Evolutionary conservation across 2,329 filamentous ascomycete genomes (phyloP), one percentile per base, ranked within the genome.

Genomic region (Pseudogymnoascus sp.): DNA sequence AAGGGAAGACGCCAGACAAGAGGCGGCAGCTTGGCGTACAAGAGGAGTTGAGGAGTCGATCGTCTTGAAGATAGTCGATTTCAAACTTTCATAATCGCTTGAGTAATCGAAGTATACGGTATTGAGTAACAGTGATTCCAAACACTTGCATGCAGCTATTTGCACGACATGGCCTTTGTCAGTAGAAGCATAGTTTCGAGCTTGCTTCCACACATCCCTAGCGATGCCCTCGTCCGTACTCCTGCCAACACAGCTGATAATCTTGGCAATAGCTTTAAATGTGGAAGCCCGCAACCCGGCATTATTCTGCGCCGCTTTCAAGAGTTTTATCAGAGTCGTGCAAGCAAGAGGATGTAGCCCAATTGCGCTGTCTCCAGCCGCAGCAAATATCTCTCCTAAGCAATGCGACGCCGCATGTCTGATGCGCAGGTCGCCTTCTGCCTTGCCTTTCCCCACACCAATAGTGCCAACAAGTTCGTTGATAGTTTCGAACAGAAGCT

Each of bases 161-260:
- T 96, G 85, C 6, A 93, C 91, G 35, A 96, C 80, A 2, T 85
- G 80, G 3, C 91, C 89, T 74, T 94, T 97, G 73, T 99, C 95
- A 63, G 80, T 81, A 0, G 85, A 81, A 28, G 88, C 88, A 67
- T 88, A 82, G 73, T 81, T 90, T 64, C 94, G 86, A 25, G 86
- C 88, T 72, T 93, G 89, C 74, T 97, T 99, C 91, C 91, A 97
- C 14, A 95, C 84, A 72, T 97, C 92, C 69, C 91, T 85, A n/a
- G 89, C 89, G 37, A 92, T 80, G 60, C 78, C 79, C 73, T 99
- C 94, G 68, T 99, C 94, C 68, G 93, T 80, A 63, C 90, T 91
- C 4, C 80, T 79, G 61, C 83, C 82, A 28, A 97, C 84, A 73
- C 92, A 93, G 62, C 80, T 81, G 25, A 87, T 80, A 39, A 97